Percentiles rank a stretch among this genome's conserved stretches.
Conservation (phyloP, 768 basidiomycete species). For the Lactarius psammicola region DNA sequence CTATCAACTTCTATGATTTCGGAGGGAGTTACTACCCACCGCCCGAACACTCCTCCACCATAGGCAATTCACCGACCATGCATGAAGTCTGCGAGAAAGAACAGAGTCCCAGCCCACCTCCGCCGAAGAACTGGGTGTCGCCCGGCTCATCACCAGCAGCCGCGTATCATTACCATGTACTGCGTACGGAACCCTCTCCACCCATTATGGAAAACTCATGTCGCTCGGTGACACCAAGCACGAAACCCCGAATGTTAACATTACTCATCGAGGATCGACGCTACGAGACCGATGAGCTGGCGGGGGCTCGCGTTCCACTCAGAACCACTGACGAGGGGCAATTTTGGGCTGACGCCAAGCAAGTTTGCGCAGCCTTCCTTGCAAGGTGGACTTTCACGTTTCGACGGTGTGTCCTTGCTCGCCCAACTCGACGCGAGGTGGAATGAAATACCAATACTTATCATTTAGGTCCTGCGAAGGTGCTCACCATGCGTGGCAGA, state of each 20-base stretch:
- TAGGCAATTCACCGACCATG: neutral
- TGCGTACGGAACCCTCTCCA: slow-evolving; percentile 12
- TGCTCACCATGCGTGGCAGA: slow-evolving; percentile 27
- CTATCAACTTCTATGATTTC: neutral
- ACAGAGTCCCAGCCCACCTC: slow-evolving; percentile 12
- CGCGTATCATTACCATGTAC: neutral
- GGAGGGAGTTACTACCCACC: slow-evolving; percentile 4
- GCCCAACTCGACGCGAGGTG: too few relatives aligned
- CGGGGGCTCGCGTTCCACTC: slow-evolving; percentile 64
- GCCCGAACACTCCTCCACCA: neutral
- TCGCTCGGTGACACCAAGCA: slow-evolving; percentile 1
- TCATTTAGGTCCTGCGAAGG: slow-evolving; percentile 22
- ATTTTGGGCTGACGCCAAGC: slow-evolving; percentile 70
- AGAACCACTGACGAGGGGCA: slow-evolving; percentile 49
- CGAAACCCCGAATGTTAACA: slow-evolving; percentile 53
- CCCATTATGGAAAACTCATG: neutral
- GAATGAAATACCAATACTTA: neutral
- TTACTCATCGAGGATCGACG: slow-evolving; percentile 65
- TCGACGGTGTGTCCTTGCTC: slow-evolving; percentile 54
- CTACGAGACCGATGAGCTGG: slow-evolving; percentile 53
- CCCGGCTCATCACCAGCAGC: slow-evolving; percentile 3
- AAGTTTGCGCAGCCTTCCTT: slow-evolving; percentile 58
- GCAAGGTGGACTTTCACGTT: slow-evolving; percentile 59
- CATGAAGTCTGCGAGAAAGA: neutral
- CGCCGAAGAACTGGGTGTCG: slow-evolving; percentile 6